Evolutionary conservation across 2,329 filamentous ascomycete genomes (phyloP).

Genomic region (Colletotrichum neosansevieriae): DNA sequence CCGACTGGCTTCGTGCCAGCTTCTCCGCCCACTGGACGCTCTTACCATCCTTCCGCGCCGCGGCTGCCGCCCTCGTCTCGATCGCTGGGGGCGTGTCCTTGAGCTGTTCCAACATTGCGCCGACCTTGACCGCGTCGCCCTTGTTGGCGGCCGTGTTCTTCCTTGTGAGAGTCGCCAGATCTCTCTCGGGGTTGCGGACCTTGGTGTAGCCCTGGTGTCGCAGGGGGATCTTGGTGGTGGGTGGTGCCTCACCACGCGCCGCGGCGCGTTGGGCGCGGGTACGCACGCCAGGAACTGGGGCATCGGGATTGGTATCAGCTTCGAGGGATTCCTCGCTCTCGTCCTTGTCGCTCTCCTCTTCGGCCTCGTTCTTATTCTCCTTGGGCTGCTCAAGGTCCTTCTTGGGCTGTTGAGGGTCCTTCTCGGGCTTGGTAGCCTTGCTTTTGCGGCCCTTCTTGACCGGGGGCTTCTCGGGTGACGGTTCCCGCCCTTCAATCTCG

Average conservation of each 20-base stretch:
- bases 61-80: slow-evolving; percentile 1
- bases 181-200: slow-evolving; percentile 53
- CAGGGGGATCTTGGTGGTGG: slow-evolving; percentile 25
- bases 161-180: slow-evolving; percentile 55
- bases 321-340: background rate
- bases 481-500: slow-evolving; percentile 38
- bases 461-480: slow-evolving; percentile 33
- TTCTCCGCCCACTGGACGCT: slow-evolving; percentile 30
- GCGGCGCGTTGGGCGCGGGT: slow-evolving; percentile 36
- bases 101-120: slow-evolving; percentile 46
- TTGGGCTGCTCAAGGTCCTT: slow-evolving; percentile 9
- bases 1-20: slow-evolving; percentile 29
- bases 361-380: background rate
- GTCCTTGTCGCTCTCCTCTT: background rate
- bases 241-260: slow-evolving; percentile 30
- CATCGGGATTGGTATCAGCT: background rate
- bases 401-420: slow-evolving; percentile 2
- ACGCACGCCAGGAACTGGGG: slow-evolving; percentile 11
- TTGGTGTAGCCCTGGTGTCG: slow-evolving; percentile 29
- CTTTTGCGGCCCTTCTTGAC: slow-evolving; percentile 43
- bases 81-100: background rate
- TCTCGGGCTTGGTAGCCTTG: slow-evolving; percentile 41
- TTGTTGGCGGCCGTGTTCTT: slow-evolving; percentile 62
- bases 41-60: slow-evolving; percentile 22
- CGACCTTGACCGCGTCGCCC: slow-evolving; percentile 50